Conservation (phyloP, 208 protist species). For the Leishmania martiniquensis region DNA sequence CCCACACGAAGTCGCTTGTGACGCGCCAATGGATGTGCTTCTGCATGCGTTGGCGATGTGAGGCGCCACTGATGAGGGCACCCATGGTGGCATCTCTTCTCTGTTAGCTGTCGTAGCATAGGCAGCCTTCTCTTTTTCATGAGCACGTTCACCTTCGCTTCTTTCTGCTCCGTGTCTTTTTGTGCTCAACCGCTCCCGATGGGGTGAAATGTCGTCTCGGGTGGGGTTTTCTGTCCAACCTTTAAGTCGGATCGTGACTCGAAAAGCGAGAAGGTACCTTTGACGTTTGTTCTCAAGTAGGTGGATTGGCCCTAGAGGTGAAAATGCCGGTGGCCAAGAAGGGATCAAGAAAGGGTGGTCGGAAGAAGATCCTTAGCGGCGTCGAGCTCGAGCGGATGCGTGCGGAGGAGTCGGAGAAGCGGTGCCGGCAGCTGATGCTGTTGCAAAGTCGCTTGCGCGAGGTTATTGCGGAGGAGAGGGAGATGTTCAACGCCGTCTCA, state of each 20-base stretch:
- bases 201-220: neutral
- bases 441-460: slow-evolving; percentile 74
- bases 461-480: slow-evolving; percentile 83
- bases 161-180: neutral
- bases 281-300: neutral
- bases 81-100: neutral
- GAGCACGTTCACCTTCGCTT: neutral
- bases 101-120: neutral
- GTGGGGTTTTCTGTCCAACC: neutral
- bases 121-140: neutral
- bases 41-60: neutral
- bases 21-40: neutral
- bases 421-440: slow-evolving; percentile 68
- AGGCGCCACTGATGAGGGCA: neutral
- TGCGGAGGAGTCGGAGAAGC: slow-evolving; percentile 77
- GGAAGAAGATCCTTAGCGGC: slow-evolving; percentile 57
- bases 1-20: neutral
- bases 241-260: neutral
- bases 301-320: neutral
- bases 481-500: slow-evolving; percentile 44
- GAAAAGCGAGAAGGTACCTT: neutral
- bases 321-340: slow-evolving; percentile 34
- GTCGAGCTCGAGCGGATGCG: slow-evolving; percentile 58
- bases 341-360: slow-evolving; percentile 17
- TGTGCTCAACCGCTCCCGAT: neutral